phyloP scores from a whole-genome alignment of 805 yeast genomes.

The Spathaspora boniae region DNA sequence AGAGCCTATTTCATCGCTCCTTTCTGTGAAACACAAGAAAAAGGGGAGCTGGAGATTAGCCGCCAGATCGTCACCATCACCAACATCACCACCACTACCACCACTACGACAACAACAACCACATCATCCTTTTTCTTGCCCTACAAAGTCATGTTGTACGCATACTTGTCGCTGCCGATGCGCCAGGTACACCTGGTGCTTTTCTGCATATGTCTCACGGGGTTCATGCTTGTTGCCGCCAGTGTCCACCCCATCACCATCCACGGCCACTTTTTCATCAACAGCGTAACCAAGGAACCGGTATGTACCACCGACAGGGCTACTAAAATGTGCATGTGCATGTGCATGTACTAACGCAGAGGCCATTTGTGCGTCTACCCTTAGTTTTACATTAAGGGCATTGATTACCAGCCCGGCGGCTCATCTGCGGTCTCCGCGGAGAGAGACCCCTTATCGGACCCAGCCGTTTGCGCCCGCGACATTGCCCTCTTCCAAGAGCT shows the following conservation, averaged over 20 bases:
- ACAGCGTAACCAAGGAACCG: conserved; percentile 70
- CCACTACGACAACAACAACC: too few relatives aligned
- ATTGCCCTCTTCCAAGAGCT: conserved; percentile 74
- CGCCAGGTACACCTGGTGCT: too few relatives aligned
- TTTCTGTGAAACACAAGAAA: too few relatives aligned
- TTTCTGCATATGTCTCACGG: conserved; percentile 2
- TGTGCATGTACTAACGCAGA: too few relatives aligned
- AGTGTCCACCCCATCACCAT: conserved; percentile 64
- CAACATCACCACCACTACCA: too few relatives aligned
- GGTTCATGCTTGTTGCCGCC: conserved; percentile 7
- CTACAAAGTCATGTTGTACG: too few relatives aligned
- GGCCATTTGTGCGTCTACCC: conserved; percentile 10
- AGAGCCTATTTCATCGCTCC: too few relatives aligned
- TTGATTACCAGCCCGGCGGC: conserved; percentile 97
- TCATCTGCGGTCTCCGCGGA: conserved; percentile 62
- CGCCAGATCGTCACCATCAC: too few relatives aligned
- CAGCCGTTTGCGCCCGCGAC: conserved; percentile 74
- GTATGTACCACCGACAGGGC: conserved; percentile 33
- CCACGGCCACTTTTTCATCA: conserved; percentile 69
- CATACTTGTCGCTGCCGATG: too few relatives aligned
- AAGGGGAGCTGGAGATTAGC: too few relatives aligned
- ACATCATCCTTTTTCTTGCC: too few relatives aligned
- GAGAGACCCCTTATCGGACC: conserved; percentile 75
- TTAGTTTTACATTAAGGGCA: conserved; percentile 77
- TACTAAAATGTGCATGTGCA: too few relatives aligned